A percentile compares a stretch with the other conserved stretches of the same genome.
These are phyloP conservation scores for Naematelia aurantialba DNA, from an alignment of 768 basidiomycete species.

Conservation along the genomic window DNA sequence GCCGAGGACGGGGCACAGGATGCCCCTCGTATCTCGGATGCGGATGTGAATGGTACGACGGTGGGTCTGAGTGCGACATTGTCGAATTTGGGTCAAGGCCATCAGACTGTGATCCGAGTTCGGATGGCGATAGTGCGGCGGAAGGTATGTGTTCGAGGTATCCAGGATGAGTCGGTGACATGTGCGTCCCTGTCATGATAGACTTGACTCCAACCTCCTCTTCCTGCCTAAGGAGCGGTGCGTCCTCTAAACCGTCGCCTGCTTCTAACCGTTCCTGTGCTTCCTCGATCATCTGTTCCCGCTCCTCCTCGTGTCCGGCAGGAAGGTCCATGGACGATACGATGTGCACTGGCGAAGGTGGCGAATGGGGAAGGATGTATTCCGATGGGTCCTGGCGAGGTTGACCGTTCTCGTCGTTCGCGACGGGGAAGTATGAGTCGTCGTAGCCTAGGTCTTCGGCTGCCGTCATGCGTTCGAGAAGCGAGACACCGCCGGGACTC, in stretches of 20 bases:
- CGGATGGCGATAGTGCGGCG: constrained; percentile 27
- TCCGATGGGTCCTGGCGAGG: constrained; percentile 55
- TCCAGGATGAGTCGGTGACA: constrained; percentile 27
- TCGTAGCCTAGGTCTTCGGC: constrained; percentile 89
- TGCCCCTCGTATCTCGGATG: neutral
- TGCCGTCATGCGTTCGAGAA: constrained; percentile 68
- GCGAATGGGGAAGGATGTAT: constrained; percentile 56
- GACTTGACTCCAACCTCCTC: constrained; percentile 9
- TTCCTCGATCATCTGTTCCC: constrained; percentile 20
- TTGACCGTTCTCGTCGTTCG: constrained; percentile 26
- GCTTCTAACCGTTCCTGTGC: constrained; percentile 20
- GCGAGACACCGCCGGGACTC: constrained; percentile 57
- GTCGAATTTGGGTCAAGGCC: neutral
- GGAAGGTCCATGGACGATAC: constrained; percentile 15
- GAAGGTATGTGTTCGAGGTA: constrained; percentile 35
- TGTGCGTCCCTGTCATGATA: constrained; percentile 25
- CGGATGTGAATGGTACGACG: neutral
- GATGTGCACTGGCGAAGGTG: constrained; percentile 18
- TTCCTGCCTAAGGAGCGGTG: constrained; percentile 6
- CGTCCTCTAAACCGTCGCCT: constrained; percentile 19
- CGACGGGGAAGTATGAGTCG: constrained; percentile 67
- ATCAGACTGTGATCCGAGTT: constrained; percentile 10
- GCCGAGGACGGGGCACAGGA: neutral
- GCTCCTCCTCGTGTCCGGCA: constrained; percentile 12
- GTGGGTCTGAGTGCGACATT: neutral